Evolutionary conservation across 257 asterid species (phyloP), one percentile per base, ranked within the genome.

Genomic region (Solanum virginianum): DNA sequence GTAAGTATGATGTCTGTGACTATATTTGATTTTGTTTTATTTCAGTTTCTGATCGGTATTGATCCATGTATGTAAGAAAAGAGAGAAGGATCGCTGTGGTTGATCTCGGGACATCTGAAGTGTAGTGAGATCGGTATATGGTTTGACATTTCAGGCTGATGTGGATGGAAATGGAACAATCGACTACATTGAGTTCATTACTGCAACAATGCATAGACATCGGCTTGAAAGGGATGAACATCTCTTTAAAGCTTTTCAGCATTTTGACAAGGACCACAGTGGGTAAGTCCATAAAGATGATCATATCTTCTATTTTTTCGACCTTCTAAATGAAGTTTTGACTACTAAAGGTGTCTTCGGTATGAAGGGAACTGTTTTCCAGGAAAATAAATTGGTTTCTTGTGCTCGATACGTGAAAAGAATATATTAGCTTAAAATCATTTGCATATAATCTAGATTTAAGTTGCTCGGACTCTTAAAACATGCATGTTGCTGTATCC

Each of bases 151-250:
- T 88, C 93, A 95, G 99, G 99, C 99, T 81, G 99, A 95, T 83
- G 99, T 95, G 86, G 99, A 95, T 87, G 99, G 99, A 83, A 95
- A 93, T 13, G 99, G 99, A 84, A 88, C 99, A 39, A 95, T 95
- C 41, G 99, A 95, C 91, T 95, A 95, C 86, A 90, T 93, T 29
- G 99, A 95, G 88, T 95, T 95, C 83, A 93, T 95, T 83, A 93
- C 99, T 49, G 99, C 98, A 29, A 95, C 99, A 20, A 95, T 95
- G 99, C 99, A 95, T 88, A 93, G 98, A 84, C 99, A 95, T 87
- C 91, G 89, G 87, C 97, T 95, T 49, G 99, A 95, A 90, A 93
- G 94, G 87, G 98, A 95, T 53, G 99, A 95, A 82, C 94, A 95
- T 89, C 90, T 95, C 54, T 95, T 87, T 84, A 87, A 88, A 80